Percentiles rank a stretch among this genome's conserved stretches.
These are phyloP conservation scores for Botrytis fabae DNA, from an alignment of 2,329 filamentous ascomycete species.

Conservation along the genomic window DNA sequence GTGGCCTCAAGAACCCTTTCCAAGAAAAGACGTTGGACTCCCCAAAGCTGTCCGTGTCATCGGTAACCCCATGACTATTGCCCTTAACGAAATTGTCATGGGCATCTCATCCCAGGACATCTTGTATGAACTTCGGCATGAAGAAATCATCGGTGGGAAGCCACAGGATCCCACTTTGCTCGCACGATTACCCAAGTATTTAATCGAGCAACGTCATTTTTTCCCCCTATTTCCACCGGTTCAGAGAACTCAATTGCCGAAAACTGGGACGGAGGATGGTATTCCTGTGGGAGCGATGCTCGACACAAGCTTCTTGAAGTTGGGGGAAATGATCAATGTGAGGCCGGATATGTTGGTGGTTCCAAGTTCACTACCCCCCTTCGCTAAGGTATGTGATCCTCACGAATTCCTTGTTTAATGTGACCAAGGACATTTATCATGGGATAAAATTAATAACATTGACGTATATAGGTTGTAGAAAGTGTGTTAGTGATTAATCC, in stretches of 20 bases:
- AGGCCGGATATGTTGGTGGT: slow-evolving; percentile 81
- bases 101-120: slow-evolving; percentile 83
- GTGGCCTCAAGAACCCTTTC: slow-evolving; percentile 77
- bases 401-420: neutral
- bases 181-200: slow-evolving; percentile 69
- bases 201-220: slow-evolving; percentile 90
- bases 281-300: slow-evolving; percentile 72
- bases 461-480: slow-evolving; percentile 70
- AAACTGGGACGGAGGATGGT: slow-evolving; percentile 59
- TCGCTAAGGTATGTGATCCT: slow-evolving; percentile 72
- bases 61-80: slow-evolving; percentile 87
- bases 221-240: slow-evolving; percentile 85
- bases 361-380: slow-evolving; percentile 80
- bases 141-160: slow-evolving; percentile 64
- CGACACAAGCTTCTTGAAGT: slow-evolving; percentile 79
- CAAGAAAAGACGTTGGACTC: slow-evolving; percentile 71
- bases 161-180: slow-evolving; percentile 48
- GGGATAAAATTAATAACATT: neutral
- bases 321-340: slow-evolving; percentile 88
- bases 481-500: slow-evolving; percentile 90
- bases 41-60: slow-evolving; percentile 75
- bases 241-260: slow-evolving; percentile 65
- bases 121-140: slow-evolving; percentile 75
- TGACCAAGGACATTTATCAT: neutral
- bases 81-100: slow-evolving; percentile 81